Evolutionary conservation across 495 filamentous ascomycete genomes (phyloP).

Genomic region (Podospora australis): DNA sequence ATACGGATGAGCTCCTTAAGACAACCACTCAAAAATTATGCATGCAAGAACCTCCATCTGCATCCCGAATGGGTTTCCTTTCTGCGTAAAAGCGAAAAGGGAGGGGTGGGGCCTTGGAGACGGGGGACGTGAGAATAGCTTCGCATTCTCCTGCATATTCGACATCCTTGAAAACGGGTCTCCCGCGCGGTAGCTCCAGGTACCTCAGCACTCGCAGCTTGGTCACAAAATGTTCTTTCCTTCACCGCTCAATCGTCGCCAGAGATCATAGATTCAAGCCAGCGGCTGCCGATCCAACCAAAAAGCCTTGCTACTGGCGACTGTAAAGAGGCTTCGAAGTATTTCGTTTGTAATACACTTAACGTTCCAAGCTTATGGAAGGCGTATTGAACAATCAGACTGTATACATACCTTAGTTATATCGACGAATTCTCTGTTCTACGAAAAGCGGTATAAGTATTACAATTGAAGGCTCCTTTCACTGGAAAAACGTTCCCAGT

Average conservation of each 20-base stretch:
- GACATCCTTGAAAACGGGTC: background rate
- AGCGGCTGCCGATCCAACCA: conserved; percentile 16
- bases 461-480: too few species aligned
- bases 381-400: too few species aligned
- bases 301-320: too few species aligned
- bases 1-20: too few species aligned
- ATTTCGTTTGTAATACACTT: too few species aligned
- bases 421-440: too few species aligned
- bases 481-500: too few species aligned
- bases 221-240: conserved; percentile 1
- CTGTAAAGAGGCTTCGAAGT: too few species aligned
- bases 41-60: conserved; percentile 10
- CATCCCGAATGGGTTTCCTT: conserved; percentile 9
- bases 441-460: too few species aligned
- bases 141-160: conserved; percentile 8
- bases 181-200: conserved; percentile 1
- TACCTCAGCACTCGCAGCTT: conserved; percentile 7
- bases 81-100: background rate
- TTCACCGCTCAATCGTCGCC: conserved; percentile 25
- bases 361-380: too few species aligned
- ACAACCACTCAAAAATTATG: too few species aligned
- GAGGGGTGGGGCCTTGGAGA: background rate
- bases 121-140: conserved; percentile 18
- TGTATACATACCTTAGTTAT: too few species aligned
- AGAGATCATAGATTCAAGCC: background rate